Percentiles rank a stretch among this genome's conserved stretches.
Conservation (phyloP, 169 alveolate genomes). For the Plasmodium vivax region DNA sequence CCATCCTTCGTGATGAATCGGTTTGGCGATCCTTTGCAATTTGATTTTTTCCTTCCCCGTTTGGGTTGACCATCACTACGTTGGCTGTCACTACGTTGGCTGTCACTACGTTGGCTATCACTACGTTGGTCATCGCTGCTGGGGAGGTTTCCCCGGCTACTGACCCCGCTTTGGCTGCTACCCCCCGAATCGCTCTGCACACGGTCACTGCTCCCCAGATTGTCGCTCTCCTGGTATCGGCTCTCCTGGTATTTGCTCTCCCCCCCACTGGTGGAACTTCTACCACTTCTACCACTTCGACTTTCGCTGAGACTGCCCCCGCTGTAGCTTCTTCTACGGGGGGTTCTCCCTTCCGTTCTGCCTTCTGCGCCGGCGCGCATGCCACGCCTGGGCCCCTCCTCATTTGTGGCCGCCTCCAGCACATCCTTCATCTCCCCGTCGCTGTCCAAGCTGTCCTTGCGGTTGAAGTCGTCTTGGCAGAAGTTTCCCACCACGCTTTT, state of each 20-base stretch:
- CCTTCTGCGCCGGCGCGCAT: background rate
- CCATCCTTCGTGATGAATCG: constrained; percentile 10
- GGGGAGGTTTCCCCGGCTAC: background rate
- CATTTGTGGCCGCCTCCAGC: background rate
- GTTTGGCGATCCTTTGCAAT: background rate
- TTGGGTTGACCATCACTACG: background rate
- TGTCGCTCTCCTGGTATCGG: background rate
- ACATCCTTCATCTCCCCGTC: constrained; percentile 24
- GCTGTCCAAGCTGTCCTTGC: constrained; percentile 11
- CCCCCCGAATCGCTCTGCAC: background rate
- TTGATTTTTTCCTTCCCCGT: background rate
- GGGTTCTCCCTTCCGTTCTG: background rate
- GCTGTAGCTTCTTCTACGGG: background rate
- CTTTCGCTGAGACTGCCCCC: background rate
- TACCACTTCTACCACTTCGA: background rate
- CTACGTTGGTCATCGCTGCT: background rate
- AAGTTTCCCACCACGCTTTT: constrained; percentile 36
- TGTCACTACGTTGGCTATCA: background rate
- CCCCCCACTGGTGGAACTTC: background rate
- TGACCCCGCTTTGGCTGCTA: background rate
- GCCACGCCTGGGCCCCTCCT: background rate
- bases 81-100: background rate
- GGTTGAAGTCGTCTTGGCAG: constrained; percentile 23
- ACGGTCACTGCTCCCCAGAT: background rate
- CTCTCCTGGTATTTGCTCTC: background rate